Base-by-base conservation (phyloP, 2,329 filamentous ascomycete species). In the Diatrype stigma region DNA sequence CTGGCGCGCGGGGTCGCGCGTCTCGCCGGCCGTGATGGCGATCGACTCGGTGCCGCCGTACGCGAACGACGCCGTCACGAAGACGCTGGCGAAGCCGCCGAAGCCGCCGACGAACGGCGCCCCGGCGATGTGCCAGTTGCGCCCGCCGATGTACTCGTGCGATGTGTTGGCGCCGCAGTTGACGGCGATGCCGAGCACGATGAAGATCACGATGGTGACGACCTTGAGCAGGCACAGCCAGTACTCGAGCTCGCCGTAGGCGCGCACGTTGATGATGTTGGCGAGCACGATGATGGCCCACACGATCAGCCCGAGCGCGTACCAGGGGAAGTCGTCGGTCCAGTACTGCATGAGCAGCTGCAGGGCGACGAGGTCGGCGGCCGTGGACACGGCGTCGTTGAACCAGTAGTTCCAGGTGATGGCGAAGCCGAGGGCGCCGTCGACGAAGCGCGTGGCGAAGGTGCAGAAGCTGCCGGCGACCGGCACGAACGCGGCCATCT, bases 31-130 rank as follows among this genome's bases (percentile, higher is more conserved):
- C 0, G 84, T 85, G 51, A 86, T 82, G 47, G 81, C 82, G 46
- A 86, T 84, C 32, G 77, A 81, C 64, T 86, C 83, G 2, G 81
- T 85, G 48, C 82, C 84, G 32, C 78, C 78, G 51, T 75, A 85
- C 23, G 83, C 81, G 63, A 86, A 86, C 50, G 71, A 75, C n/a
- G 80, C 80, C 0, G 78, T 82, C 12, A 83, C 79, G 56, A 82
- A 82, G 42, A 86, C 83, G 19, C 81, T 84, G 0, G 82, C 82
- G 56, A 87, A 86, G 1, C 83, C 82, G 37, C 82, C 82, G 17
- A 86, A 82, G 1, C 84, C 84, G 2, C 75, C 79, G 1, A 85
- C 82, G 58, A 87, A 86, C 0, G 84, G 84, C 2, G 82, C 82
- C 32, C 77, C 82, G 0, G 77, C 78, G 1, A 80, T 70, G 51